Evolutionary conservation across 1,284 basidiomycete species (phyloP), one percentile per base, ranked within the genome.

Genomic region (Boletus mariae): DNA sequence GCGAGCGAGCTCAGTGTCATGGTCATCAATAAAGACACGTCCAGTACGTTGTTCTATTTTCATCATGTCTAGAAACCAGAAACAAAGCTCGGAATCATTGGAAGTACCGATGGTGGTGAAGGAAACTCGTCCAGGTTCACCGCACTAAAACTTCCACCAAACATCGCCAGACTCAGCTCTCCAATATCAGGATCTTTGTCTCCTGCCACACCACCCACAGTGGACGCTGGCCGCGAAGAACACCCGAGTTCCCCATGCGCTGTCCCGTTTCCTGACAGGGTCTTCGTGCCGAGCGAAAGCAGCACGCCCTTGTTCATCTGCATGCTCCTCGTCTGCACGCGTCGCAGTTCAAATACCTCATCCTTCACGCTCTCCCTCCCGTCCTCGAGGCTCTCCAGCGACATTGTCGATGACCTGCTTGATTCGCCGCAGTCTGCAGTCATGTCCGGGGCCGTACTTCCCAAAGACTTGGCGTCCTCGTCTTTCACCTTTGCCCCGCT

Each of bases 311-410:
- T 73, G 63, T 77, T 74, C 54, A 77, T 66, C 59, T 78, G 74
- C 59, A 80, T 68, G 54, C 77, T 80, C 60, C 71, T 74, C 38
- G 76, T 74, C 41, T 74, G 75, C 3, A 70, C 77, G 10, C 75
- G 70, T 55, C 69, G 71, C 37, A 79, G 67, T 52, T 80, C 75
- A 56, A 74, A 77, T 4, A 64, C 61, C 31, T 62, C 63, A 38
- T 71, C 74, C 13, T 60, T 59, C 29, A 67, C 64, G 23, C 67
- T 67, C 43, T 47, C 43, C 35, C 12, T 40, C 7, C 28, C 49
- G 4, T 47, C 49, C 35, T 52, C 57, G 5, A 69, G 42, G 47
- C 62, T 71, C 46, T 63, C 57, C 25, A 67, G 50, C 20, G 69
- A 67, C 38, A 23, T 47, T 25, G 41, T 55, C 29, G 64, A 69